phyloP scores from a whole-genome alignment of 2,329 filamentous ascomycete species.

The Colletotrichum musicola region DNA sequence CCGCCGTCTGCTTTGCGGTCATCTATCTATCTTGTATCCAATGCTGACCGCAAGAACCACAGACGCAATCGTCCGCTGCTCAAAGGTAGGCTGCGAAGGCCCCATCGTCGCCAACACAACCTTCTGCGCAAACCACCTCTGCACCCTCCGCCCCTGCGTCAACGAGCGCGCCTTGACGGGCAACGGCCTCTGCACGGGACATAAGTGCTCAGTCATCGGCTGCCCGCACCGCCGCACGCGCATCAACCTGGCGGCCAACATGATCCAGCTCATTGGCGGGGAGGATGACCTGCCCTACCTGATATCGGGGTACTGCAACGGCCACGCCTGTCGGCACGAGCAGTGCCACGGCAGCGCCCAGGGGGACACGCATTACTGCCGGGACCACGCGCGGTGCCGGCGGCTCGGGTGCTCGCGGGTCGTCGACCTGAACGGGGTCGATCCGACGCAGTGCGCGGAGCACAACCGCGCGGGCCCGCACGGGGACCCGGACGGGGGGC shows the following conservation, averaged over 20 bases:
- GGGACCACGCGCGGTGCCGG: constrained; percentile 26
- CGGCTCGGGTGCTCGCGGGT: constrained; percentile 20
- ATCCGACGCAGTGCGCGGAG: constrained; percentile 27
- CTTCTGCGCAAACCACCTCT: constrained; percentile 43
- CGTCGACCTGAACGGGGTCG: constrained; percentile 17
- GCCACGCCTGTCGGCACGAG: constrained; percentile 31
- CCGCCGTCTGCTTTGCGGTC: no score
- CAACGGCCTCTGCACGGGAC: constrained; percentile 41
- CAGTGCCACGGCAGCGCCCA: constrained; percentile 17
- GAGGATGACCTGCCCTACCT: constrained; percentile 10
- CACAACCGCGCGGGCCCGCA: constrained; percentile 16
- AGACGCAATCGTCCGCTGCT: constrained; percentile 33
- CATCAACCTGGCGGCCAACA: constrained; percentile 10
- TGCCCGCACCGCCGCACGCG: constrained; percentile 38
- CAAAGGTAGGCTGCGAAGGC: constrained; percentile 23
- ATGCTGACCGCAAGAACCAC: neutral
- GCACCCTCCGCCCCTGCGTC: constrained; percentile 42
- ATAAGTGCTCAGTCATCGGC: constrained; percentile 42
- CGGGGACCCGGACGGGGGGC: neutral
- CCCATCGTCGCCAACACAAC: constrained; percentile 26
- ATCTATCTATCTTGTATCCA: neutral
- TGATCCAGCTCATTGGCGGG: neutral
- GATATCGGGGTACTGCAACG: constrained; percentile 30
- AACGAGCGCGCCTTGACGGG: constrained; percentile 23
- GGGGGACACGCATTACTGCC: constrained; percentile 22